These are phyloP conservation scores for Pythium guiyangense DNA, from an alignment of 352 stramenopile species.

Conservation along the genomic window DNA sequence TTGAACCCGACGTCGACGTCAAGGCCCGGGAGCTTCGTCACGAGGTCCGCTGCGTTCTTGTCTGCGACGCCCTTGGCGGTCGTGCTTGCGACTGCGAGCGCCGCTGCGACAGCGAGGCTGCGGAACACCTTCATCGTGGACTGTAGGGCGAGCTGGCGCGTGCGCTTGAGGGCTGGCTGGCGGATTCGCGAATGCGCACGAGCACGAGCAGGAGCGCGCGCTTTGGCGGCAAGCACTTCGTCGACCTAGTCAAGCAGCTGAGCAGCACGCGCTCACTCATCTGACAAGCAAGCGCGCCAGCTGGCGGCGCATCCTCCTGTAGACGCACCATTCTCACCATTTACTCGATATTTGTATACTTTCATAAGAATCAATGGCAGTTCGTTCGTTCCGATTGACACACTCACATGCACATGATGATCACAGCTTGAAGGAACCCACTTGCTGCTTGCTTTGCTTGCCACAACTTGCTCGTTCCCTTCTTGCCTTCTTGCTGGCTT, in stretches of 20 bases:
- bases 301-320: background rate
- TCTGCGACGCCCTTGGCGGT: slow-evolving; percentile 6
- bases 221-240: background rate
- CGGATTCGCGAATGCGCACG: slow-evolving; percentile 2
- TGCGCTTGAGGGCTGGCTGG: background rate
- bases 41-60: slow-evolving; percentile 43
- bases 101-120: slow-evolving; percentile 20
- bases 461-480: too few relatives aligned
- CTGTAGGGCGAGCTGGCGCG: background rate
- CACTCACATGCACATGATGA: too few relatives aligned
- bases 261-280: background rate
- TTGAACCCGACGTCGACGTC: slow-evolving; percentile 44
- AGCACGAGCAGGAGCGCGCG: background rate
- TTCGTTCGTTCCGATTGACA: background rate
- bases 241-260: too few relatives aligned
- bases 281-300: background rate
- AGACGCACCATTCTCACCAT: background rate
- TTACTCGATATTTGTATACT: background rate
- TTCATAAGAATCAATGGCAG: background rate
- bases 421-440: background rate
- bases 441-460: background rate
- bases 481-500: too few relatives aligned
- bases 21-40: slow-evolving; percentile 48
- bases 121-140: slow-evolving; percentile 32
- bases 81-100: slow-evolving; percentile 22